Base-by-base conservation (phyloP, 1,284 basidiomycete species). In the Tetrapyrgos nigripes region DNA sequence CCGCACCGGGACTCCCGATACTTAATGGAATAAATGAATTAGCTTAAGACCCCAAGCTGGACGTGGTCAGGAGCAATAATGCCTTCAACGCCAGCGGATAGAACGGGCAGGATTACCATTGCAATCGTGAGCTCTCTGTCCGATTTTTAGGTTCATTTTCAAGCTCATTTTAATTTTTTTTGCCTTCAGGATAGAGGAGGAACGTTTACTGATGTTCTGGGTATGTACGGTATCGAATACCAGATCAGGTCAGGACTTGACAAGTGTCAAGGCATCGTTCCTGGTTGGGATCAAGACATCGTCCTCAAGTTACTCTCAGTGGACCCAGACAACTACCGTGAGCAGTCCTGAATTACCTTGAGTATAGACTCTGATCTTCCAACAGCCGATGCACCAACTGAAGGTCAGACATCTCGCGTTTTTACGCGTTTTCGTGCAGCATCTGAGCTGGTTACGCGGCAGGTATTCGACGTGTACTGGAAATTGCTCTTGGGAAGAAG, bases 121-220 rank as follows among this genome's bases (percentile, higher is more conserved):
- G 44, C 44, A 21, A 46, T 46, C n/a, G 44, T 46, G 24, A 19
- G 44, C 6, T 8, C 10, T n/a, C 6, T 24, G 6, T 24, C 44
- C 10, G 44, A 9, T 19, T 46, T 46, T 24, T n/a, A n/a, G 11
- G n/a, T 46, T 46, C 8, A 19, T 46, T 19, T 8, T 40, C 35
- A 10, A 21, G n/a, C 44, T 6, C 24, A 21, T 8, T 46, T 24
- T 6, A 19, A 8, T 21, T 46, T 19, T 24, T 19, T n/a, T n/a
- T 46, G 8, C n/a, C 9, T 46, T 46, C n/a, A 46, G 44, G 53
- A 55, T 23, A 33, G 53, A 33, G 53, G 53, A 33, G 53, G 53
- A n/a, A 55, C 53, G 6, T 55, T 55, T 29, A 55, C 53, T 28
- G 53, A 55, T 49, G 53, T 55, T 10, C 45, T 47, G 19, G 43